Evolutionary conservation across 2,329 filamentous ascomycete species (phyloP).

Genomic region (Periconia macrospinosa): DNA sequence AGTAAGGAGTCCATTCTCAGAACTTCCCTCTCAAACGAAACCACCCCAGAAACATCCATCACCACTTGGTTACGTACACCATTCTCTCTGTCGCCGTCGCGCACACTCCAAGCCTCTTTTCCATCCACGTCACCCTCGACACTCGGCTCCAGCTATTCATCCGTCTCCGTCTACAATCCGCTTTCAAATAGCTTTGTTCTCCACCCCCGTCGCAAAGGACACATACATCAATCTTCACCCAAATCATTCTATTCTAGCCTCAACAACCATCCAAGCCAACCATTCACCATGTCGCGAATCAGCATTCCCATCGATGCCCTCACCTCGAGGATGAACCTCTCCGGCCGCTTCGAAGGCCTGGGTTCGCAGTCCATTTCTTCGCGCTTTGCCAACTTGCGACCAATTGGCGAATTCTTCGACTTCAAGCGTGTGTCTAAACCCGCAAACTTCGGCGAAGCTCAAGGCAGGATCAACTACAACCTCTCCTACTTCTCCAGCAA

Average conservation of each 20-base stretch:
- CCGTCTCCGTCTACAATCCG: neutral
- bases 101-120: neutral
- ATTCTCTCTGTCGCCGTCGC: conserved; percentile 7
- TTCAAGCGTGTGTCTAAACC: conserved; percentile 95
- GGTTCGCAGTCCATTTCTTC: conserved; percentile 76
- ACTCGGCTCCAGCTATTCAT: neutral
- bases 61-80: neutral
- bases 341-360: conserved; percentile 81
- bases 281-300: conserved; percentile 73
- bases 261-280: conserved; percentile 31
- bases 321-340: conserved; percentile 85
- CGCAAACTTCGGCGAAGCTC: conserved; percentile 83
- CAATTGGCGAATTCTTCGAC: conserved; percentile 91
- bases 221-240: conserved; percentile 18
- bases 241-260: conserved; percentile 2
- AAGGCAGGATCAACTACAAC: conserved; percentile 96
- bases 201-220: conserved; percentile 20
- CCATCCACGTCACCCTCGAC: neutral
- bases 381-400: conserved; percentile 90
- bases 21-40: neutral
- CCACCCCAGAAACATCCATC: too few species aligned
- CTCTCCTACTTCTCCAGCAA: conserved; percentile 97
- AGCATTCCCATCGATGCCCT: conserved; percentile 90
- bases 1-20: neutral
- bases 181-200: neutral